Evolutionary conservation across 2,329 filamentous ascomycete species (phyloP).

Genomic region (Onygenales sp.): DNA sequence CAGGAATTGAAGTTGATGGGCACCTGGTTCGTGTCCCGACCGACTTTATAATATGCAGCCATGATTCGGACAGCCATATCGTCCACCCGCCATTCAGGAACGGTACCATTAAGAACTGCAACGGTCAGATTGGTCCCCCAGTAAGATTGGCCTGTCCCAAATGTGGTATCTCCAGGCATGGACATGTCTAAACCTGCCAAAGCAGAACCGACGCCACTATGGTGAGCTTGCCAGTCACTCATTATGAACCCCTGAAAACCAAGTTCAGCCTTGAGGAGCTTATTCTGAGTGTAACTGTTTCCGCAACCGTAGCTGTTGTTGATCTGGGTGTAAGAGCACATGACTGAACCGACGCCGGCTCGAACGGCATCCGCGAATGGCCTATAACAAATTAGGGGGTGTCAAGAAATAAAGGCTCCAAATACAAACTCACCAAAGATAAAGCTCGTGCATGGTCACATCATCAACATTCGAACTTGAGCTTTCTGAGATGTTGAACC

Average conservation of each 20-base stretch:
- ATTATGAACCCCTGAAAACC: conserved; percentile 66
- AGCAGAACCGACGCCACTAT: conserved; percentile 57
- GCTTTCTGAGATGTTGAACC: conserved; percentile 54
- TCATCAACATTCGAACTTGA: conserved; percentile 55
- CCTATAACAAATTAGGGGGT: conserved; percentile 23
- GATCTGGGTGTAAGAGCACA: conserved; percentile 67
- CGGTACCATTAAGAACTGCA: conserved; percentile 77
- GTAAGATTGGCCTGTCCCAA: conserved; percentile 62
- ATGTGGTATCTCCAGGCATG: conserved; percentile 73
- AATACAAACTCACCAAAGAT: conserved; percentile 41
- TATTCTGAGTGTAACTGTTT: conserved; percentile 51
- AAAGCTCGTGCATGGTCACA: conserved; percentile 54
- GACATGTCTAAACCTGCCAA: conserved; percentile 69
- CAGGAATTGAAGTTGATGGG: conserved; percentile 82
- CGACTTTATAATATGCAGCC: conserved; percentile 56
- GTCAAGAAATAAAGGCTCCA: neutral
- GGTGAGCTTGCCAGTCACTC: conserved; percentile 69
- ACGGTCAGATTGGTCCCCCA: conserved; percentile 86
- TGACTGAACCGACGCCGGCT: conserved; percentile 55
- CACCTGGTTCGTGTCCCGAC: conserved; percentile 41
- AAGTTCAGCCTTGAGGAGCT: conserved; percentile 58
- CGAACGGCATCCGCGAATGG: conserved; percentile 61
- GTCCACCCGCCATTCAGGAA: conserved; percentile 78
- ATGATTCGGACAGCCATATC: conserved; percentile 84
- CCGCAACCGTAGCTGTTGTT: conserved; percentile 61